Evolutionary conservation across 768 basidiomycete genomes (phyloP), one percentile per base, ranked within the genome.

Genomic region (Cytidiella melzeri): DNA sequence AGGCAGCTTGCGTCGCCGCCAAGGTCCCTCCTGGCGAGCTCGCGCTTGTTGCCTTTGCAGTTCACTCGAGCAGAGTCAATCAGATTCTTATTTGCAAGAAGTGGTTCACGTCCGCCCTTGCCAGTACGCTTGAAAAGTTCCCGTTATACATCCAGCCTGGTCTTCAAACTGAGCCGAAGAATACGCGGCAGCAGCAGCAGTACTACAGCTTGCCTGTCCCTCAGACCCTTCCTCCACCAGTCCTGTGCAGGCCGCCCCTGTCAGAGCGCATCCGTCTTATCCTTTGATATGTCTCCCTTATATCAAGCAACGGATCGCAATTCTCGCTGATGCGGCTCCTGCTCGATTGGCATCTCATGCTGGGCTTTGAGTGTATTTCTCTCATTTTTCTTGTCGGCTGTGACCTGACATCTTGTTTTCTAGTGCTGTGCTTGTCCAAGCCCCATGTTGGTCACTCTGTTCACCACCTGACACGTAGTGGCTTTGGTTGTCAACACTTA

Each of bases 61-160:
- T 92, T n/a, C 90, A 92, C 61, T 83, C 86, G 15, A 80, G 77
- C n/a, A 90, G 90, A 30, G 90, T 92, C 12, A 90, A 92, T 61
- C 90, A 92, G 61, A 80, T 92, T 24, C 76, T 92, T 45, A 84
- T 92, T 57, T 80, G 86, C 55, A 87, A 80, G 64, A 90, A 92
- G 60, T 89, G 87, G 86, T 89, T 79, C 56, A 86, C 90, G 54
- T 60, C 70, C n/a, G 88, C 87, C 0, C 66, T 87, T 28, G 60
- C 69, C 5, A 65, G 71, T 15, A 71, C 82, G 5, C 64, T 67
- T 9, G 72, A 80, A 55, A 90, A 87, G 61, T 80, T 83, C 66
- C 88, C 88, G n/a, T 34, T 69, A 23, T 72, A 75, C 56, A 60
- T 50, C 25, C 24, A 42, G 46, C 48, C 44, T 37, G 21, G 55